Evolutionary conservation across 23 red algal genomes (phyloP), one percentile per base, ranked within the genome.

Genomic region (Gracilaria caudata): DNA sequence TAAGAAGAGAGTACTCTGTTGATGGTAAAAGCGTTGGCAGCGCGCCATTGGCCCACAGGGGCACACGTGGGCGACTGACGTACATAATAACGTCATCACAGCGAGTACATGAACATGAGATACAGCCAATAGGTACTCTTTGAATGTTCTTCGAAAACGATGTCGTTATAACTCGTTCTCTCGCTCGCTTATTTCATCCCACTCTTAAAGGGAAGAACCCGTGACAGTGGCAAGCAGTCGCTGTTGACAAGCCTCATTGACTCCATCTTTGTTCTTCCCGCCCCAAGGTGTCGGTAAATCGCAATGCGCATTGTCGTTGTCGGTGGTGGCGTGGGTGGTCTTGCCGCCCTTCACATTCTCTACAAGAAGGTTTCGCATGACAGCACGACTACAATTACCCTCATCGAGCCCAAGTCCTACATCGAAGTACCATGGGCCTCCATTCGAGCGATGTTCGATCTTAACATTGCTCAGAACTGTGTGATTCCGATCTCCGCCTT

Each of bases 391-490:
- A 35, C 51, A 51, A 89, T 89, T 35, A 89, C 85, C 17, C 25
- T 89, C 44, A 55, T 78, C 14, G 85, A 89, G 44, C 85, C 85
- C 54, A 89, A 89, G 28, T 35, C 68, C 19, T 89, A 63, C 55
- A 46, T 89, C 26, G 85, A 89, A 47, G 73, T 79, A 40, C 49
- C 72, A 51, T 89, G 85, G 85, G 85, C 85, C 58, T 10, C 85
- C 55, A 58, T 89, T 23, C 85, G 85, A 16, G 73, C 85, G 2
- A 47, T 89, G 30, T 89, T 89, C 56, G 85, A 89, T 53, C 21
- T 13, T 14, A 24, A 32, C 28, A 72, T 89, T 5, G 34, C 53
- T 29, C 12, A 60, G 21, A 43, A 28, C 41, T 41, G 2, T 44
- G 34, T 51, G 4, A 60, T 89, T 29, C 63, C 64, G 36, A 68